Base-by-base conservation (phyloP, 495 filamentous ascomycete genomes). In the Podospora didyma region DNA sequence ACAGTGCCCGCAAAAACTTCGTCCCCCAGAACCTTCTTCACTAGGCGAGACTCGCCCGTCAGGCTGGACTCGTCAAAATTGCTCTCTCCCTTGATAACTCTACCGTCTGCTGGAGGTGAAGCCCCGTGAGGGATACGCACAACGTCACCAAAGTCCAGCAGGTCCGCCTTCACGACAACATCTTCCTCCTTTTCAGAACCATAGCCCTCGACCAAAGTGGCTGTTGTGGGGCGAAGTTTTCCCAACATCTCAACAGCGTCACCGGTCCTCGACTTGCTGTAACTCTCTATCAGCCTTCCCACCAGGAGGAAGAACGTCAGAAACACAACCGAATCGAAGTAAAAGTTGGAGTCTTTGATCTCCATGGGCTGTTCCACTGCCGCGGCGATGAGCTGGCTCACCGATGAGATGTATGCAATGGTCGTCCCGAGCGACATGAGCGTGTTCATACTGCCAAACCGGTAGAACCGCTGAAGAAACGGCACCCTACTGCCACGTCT, bases 401-500 rank as follows among this genome's bases (percentile, higher is more conserved):
- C 72, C 0, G 90, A 96, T 0, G 89, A 82, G 62, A 96, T 75
- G 64, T 97, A 97, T 1, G 93, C 93, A 46, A 97, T 89, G 5
- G 84, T 84, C 0, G 94, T 96, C 9, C 94, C 93, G 14, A 93
- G 76, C 10, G 89, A 95, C 63, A 97, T 89, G 55, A 97, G 79
- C 68, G 94, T 85, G 63, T 96, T 95, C 93, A 97, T 97, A 72
- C 92, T 96, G 14, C 93, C 93, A 62, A 97, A 97, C 14, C 89
- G 84, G 61, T 92, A 93, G 61, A 97, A 92, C 17, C 94, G 77
- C 54, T 86, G 81, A 20, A 89, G 62, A 10, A 96, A 65, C 0
- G 92, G 92, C 2, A 87, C 84, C 9, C 78, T 82, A 68, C 91
- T 97, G 45, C 85, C 81, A n/a, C 72, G 84, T 28, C 89, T 78